A percentile compares a stretch with the other conserved stretches of the same genome.
Conservation (phyloP, 2,329 filamentous ascomycete genomes). For the Apiospora malaysiana region DNA sequence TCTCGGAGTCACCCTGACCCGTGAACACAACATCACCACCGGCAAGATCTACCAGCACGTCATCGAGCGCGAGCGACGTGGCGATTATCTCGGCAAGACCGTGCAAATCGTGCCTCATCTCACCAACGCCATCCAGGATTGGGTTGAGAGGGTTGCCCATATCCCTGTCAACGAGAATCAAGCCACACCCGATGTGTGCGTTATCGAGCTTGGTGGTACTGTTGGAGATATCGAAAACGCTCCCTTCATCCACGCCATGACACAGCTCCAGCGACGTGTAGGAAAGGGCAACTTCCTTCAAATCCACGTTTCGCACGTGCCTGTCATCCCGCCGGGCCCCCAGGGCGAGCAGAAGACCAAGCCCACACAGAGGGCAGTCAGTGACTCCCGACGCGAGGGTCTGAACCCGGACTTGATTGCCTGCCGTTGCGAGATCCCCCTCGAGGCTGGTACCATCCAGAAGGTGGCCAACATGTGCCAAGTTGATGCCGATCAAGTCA, state of each 20-base stretch:
- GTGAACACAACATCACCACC: constrained; percentile 95
- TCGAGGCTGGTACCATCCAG: constrained; percentile 75
- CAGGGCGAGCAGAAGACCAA: constrained; percentile 89
- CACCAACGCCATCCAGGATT: constrained; percentile 89
- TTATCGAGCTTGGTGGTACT: constrained; percentile 61
- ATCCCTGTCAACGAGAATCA: constrained; percentile 86
- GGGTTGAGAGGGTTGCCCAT: constrained; percentile 85
- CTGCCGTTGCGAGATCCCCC: constrained; percentile 82
- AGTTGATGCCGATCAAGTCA: constrained; percentile 81
- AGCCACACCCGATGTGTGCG: constrained; percentile 88
- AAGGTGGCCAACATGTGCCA: constrained; percentile 94
- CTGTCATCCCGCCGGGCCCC: constrained; percentile 53
- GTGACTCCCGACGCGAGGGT: constrained; percentile 81
- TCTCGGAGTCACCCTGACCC: constrained; percentile 78
- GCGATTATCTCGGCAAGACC: constrained; percentile 86
- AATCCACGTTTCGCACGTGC: constrained; percentile 89
- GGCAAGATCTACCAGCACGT: constrained; percentile 95
- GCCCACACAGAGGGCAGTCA: constrained; percentile 91
- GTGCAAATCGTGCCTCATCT: constrained; percentile 93
- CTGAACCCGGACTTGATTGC: constrained; percentile 82
- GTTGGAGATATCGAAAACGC: constrained; percentile 36
- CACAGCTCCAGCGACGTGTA: constrained; percentile 74
- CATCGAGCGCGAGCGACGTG: constrained; percentile 68
- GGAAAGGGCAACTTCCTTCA: constrained; percentile 84
- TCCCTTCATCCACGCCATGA: constrained; percentile 87